Evolutionary conservation across 345 rosid genomes (phyloP), one percentile per base, ranked within the genome.

Genomic region (Hypericum androsaemum): DNA sequence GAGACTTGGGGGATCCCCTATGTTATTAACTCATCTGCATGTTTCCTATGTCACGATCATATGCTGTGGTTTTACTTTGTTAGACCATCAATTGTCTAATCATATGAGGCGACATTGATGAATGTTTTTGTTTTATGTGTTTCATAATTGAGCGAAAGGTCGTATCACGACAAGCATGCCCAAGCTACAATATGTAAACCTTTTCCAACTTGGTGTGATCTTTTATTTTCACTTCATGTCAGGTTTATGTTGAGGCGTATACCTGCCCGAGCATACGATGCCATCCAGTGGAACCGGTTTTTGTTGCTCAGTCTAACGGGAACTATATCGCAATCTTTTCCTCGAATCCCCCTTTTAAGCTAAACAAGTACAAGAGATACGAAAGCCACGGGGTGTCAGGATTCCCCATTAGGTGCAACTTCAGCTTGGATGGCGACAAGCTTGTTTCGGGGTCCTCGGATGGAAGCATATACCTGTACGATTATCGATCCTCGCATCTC

Each of bases 291-390:
- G 94, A 83, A 50, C 80, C 83, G 7, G 61, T 44, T 53, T 88
- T 88, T 28, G 72, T 88, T 17, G 88, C 90, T 8, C 95, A 83
- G 63, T 92, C 97, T 41, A 75, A 85, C 65, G 97, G 88, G 47
- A 85, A 92, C 63, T 92, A 88, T 58, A 65, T 83, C n/a, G 94
- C 95, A n/a, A 74, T 88, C 46, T 83, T 88, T 68, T 88, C 89
- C 8, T 62, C 82, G 38, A 71, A 41, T 48, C 79, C 88, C 36
- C 95, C 97, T 47, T 85, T 85, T 73, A 79, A 73, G 81, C 82
- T 88, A 11, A 81, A 88, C 78, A 92, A 81, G 63, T 92, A 75
- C 56, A 75, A 67, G 63, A 76, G 90, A 44, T 80, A 68, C 35
- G 95, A 83, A 70, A 72, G 76, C 65, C 88, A 85, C 61, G 76